Base-by-base conservation (phyloP, 352 stramenopile genomes). In the Achlya hypogyna region DNA sequence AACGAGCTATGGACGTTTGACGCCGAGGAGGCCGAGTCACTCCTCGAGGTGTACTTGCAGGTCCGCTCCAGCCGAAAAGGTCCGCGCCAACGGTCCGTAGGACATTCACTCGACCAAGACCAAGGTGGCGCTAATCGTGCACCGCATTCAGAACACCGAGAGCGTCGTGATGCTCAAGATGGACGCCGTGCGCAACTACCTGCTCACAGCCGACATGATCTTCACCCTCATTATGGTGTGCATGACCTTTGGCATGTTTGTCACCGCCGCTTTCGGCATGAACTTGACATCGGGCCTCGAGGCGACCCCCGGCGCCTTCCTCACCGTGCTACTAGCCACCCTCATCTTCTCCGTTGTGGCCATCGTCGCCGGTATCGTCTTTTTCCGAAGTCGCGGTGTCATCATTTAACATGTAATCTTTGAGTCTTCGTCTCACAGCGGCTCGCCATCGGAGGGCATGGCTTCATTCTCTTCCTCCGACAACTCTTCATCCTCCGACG, bases 61-160 rank as follows among this genome's bases (percentile, higher is more conserved):
- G 49, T 56, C 16, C 49, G 8, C 49, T 34, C 23, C 6, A 16
- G 6, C 16, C 23, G 6, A 6, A 54, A 54, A 16, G 23, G 16
- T 54, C 10, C 16, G 31, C 8, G 25, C 25, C 16, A 16, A 35
- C 31, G 25, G 49, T 49, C 18, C 22, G 42, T 10, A 56, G 49
- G 82, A 92, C 40, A 92, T 92, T 38, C 85, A 88, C 71, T 86
- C 80, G 20, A 91, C 79, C 3, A 79, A 79, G n/a, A 91, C 82
- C 1, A 87, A 89, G 68, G 82, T 77, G 2, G 75, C 70, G 31
- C 63, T 92, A 29, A 79, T 92, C 73, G 76, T 87, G 51, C 76
- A 91, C 53, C 79, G 83, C 23, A 89, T 91, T 51, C 78, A 84
- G 22, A 91, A 88, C 53, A 88, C 82, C 2, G 81, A 91, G 71